Conservation (phyloP, 371 early-diverging fungal species). For the Thermomucor indicae-seudaticae region DNA sequence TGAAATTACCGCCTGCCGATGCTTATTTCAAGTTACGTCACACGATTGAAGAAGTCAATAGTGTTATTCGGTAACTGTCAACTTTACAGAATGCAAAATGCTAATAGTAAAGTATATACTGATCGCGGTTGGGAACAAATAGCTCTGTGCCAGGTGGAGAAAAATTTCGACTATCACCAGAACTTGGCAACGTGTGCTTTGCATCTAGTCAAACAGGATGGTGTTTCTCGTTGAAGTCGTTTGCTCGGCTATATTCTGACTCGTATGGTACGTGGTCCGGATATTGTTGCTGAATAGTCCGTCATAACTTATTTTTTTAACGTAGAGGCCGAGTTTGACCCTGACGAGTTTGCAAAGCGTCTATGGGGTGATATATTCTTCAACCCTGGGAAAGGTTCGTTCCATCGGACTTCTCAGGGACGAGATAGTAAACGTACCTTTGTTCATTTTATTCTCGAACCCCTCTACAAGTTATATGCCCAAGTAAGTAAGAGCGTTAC, state of each 20-base stretch:
- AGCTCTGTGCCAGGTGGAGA: slow-evolving; percentile 48
- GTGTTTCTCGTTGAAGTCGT: slow-evolving; percentile 92
- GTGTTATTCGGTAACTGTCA: slow-evolving; percentile 58
- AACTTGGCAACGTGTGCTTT: slow-evolving; percentile 96
- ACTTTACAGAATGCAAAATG: neutral
- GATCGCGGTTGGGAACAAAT: too few relatives aligned
- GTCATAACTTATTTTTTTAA: neutral
- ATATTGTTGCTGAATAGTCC: neutral
- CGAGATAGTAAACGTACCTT: slow-evolving; percentile 74
- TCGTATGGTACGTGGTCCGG: slow-evolving; percentile 49
- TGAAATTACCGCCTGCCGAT: slow-evolving; percentile 94
- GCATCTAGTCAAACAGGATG: slow-evolving; percentile 92
- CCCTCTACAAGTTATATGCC: slow-evolving; percentile 91
- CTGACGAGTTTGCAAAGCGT: slow-evolving; percentile 82
- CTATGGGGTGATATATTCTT: slow-evolving; percentile 98
- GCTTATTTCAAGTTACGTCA: slow-evolving; percentile 95
- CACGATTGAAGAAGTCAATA: slow-evolving; percentile 94
- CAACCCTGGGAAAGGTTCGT: slow-evolving; percentile 73
- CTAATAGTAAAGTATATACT: neutral
- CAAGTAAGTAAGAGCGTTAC: slow-evolving; percentile 47
- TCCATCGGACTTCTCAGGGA: slow-evolving; percentile 68
- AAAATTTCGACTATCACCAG: slow-evolving; percentile 81
- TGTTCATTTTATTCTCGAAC: slow-evolving; percentile 96
- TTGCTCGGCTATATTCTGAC: slow-evolving; percentile 87
- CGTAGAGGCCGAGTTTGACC: slow-evolving; percentile 58